phyloP scores from a whole-genome alignment of 306 rosid genomes.

The Cicer pinnatifidum region DNA sequence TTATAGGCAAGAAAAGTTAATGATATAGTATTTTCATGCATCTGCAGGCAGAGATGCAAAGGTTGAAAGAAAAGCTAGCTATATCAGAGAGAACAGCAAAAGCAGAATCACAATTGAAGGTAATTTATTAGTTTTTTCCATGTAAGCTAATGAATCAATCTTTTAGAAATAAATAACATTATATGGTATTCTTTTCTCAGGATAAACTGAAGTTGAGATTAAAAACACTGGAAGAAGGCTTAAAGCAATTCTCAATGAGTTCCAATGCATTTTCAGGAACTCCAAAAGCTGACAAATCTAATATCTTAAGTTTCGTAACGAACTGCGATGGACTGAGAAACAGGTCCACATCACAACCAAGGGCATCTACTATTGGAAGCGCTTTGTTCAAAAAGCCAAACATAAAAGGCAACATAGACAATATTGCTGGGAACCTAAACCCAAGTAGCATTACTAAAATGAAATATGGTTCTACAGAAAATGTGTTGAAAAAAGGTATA shows the following conservation, averaged over 20 bases:
- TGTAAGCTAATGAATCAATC: slow-evolving; percentile 5
- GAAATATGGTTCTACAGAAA: slow-evolving; percentile 55
- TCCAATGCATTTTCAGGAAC: slow-evolving; percentile 53
- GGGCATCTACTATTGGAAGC: slow-evolving; percentile 56
- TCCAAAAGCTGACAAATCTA: slow-evolving; percentile 62
- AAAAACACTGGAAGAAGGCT: slow-evolving; percentile 84
- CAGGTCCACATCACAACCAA: slow-evolving; percentile 81
- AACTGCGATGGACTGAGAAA: slow-evolving; percentile 65
- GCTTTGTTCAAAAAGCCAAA: slow-evolving; percentile 55
- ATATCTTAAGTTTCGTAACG: slow-evolving; percentile 70
- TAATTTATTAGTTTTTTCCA: slow-evolving; percentile 25
- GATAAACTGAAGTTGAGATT: slow-evolving; percentile 87
- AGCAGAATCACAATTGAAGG: slow-evolving; percentile 97
- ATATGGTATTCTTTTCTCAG: slow-evolving; percentile 51
- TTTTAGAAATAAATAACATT: background rate
- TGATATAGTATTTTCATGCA: slow-evolving; percentile 28
- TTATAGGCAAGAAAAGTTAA: slow-evolving; percentile 13
- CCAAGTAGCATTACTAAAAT: slow-evolving; percentile 37
- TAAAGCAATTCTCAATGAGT: slow-evolving; percentile 60
- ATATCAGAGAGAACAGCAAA: slow-evolving; percentile 87
- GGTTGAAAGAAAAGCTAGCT: slow-evolving; percentile 81
- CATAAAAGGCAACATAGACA: slow-evolving; percentile 48
- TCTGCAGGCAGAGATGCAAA: slow-evolving; percentile 84
- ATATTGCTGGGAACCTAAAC: slow-evolving; percentile 46
- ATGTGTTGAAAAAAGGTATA: slow-evolving; percentile 63